Evolutionary conservation across 192 early-diverging fungal species (phyloP).

Genomic region (Coemansia sp.): DNA sequence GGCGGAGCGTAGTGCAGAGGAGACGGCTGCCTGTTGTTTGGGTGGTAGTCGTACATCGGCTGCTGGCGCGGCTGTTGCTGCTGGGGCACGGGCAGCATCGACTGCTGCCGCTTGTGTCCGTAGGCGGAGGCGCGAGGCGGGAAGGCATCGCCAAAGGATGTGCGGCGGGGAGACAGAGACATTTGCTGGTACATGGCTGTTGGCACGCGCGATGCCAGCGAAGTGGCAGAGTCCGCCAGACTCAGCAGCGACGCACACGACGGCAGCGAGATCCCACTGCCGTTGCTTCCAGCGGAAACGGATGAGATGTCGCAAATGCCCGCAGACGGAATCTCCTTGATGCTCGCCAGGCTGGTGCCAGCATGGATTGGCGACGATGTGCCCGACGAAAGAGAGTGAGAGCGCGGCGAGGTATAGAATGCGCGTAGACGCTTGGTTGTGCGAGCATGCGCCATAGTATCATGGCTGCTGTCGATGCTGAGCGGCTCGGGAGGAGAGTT

Average conservation of each 20-base stretch:
- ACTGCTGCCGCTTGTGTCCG: constrained; percentile 6
- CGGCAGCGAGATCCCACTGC: constrained; percentile 34
- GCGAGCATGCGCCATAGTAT: constrained; percentile 10
- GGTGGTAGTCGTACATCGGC: neutral
- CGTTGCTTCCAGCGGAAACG: neutral
- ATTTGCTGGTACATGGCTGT: constrained; percentile 2
- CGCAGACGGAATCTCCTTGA: neutral
- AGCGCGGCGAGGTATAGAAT: constrained; percentile 37
- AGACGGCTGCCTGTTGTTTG: neutral
- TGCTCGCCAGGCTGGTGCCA: constrained; percentile 7
- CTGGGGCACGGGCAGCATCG: constrained; percentile 14
- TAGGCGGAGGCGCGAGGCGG: neutral
- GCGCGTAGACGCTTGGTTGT: constrained; percentile 36
- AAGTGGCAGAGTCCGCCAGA: constrained; percentile 31
- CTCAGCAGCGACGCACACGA: constrained; percentile 54
- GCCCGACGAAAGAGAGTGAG: constrained; percentile 14
- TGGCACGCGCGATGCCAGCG: constrained; percentile 3
- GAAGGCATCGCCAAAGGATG: constrained; percentile 9
- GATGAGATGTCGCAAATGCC: neutral
- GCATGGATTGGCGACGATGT: constrained; percentile 15
- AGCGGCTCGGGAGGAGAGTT: constrained; percentile 43
- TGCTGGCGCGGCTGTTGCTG: constrained; percentile 3
- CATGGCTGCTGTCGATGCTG: constrained; percentile 13
- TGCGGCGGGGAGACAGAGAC: constrained; percentile 16
- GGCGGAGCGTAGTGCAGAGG: neutral